A percentile compares a stretch with the other conserved stretches of the same genome.
Conservation (phyloP, 345 rosid genomes). For the Eucalyptus urophylla region DNA sequence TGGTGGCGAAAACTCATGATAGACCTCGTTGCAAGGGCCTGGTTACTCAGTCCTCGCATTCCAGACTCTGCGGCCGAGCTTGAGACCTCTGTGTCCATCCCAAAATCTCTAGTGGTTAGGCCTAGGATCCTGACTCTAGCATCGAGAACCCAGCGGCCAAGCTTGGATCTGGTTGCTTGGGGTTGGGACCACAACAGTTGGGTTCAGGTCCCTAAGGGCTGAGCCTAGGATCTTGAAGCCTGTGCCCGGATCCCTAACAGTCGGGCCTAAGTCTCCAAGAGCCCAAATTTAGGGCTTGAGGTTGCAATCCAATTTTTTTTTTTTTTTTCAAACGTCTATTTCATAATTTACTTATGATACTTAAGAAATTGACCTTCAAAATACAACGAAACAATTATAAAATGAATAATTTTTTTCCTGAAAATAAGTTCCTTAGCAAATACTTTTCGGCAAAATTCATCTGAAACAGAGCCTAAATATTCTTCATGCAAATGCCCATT, state of each 20-base stretch:
- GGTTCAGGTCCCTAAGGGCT: neutral
- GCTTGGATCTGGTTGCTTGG: neutral
- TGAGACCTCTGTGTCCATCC: neutral
- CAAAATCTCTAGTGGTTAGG: neutral
- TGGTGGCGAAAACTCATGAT: neutral
- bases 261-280: neutral
- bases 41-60: neutral
- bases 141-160: neutral
- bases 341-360: neutral
- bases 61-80: neutral
- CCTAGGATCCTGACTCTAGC: neutral
- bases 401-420: neutral
- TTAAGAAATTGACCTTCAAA: neutral
- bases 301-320: neutral
- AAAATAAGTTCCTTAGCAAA: neutral
- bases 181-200: neutral
- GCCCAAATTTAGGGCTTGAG: neutral
- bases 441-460: neutral
- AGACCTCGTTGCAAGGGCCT: neutral
- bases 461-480: neutral
- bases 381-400: neutral
- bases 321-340: neutral
- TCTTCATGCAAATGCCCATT: neutral
- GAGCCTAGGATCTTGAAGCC: neutral
- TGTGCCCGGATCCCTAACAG: neutral